Conservation (phyloP, 2,329 filamentous ascomycete genomes). For the Trichoderma sp. region DNA sequence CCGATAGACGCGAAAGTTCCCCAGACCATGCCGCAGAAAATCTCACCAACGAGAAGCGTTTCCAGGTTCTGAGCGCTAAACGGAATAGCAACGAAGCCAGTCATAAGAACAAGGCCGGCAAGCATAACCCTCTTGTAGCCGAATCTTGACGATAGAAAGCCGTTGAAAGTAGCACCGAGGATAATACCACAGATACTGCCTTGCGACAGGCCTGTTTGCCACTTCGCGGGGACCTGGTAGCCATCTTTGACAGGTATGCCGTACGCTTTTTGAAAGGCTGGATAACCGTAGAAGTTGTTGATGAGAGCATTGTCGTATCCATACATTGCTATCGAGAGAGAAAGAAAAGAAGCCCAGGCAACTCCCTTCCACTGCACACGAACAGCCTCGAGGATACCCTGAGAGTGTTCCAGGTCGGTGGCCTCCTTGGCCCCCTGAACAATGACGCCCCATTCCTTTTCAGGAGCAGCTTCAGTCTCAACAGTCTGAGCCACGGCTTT, state of each 20-base stretch:
- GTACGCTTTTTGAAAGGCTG: constrained; percentile 21
- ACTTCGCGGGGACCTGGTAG: constrained; percentile 42
- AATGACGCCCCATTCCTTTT: constrained; percentile 9
- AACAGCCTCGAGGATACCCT: constrained; percentile 10
- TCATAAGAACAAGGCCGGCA: constrained; percentile 30
- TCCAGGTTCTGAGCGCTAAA: constrained; percentile 45
- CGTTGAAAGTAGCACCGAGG: background rate
- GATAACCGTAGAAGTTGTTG: constrained; percentile 41
- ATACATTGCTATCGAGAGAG: constrained; percentile 42
- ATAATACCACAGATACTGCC: constrained; percentile 49
- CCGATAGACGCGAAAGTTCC: constrained; percentile 47
- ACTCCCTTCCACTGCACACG: constrained; percentile 14
- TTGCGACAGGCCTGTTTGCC: constrained; percentile 52
- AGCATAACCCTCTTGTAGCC: constrained; percentile 49
- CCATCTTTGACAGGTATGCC: constrained; percentile 32
- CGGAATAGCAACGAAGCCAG: constrained; percentile 47
- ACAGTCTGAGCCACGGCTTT: background rate
- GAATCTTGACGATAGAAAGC: constrained; percentile 37
- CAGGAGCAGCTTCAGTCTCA: background rate
- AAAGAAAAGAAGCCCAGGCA: constrained; percentile 2
- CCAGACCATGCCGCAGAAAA: constrained; percentile 50
- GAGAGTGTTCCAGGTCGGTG: constrained; percentile 2
- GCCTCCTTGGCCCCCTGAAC: background rate
- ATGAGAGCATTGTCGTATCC: constrained; percentile 43
- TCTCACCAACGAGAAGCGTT: constrained; percentile 44